Base-by-base conservation (phyloP, 306 rosid genomes). In the Quercus glauca region DNA sequence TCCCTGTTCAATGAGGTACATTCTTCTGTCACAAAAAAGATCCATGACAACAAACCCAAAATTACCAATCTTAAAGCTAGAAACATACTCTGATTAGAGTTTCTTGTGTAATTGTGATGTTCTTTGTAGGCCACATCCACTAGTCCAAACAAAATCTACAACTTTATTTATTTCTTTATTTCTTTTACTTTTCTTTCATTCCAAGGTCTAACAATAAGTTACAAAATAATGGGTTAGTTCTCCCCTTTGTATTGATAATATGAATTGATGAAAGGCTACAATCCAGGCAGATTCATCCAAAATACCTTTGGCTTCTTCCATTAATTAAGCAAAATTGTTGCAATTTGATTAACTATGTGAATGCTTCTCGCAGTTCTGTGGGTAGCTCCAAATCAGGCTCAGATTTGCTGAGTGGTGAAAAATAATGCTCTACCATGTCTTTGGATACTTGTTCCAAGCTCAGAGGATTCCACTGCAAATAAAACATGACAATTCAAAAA, bases 381-480 rank as follows among this genome's bases (percentile, higher is more conserved):
- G 95, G 97, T 20, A 92, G 86, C 70, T 90, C 98, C 11, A 95
- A 76, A 71, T 85, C 95, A 51, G 97, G 88, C 87, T 95, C 99
- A 56, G 53, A 70, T 64, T 85, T 91, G 71, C 83, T 87, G 3
- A 89, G 73, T 61, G 89, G 92, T 79, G 82, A 85, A 78, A 94
- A 94, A 86, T 89, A 94, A 19, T 82, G 90, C 75, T 86, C 91
- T 80, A 94, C 97, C 99, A 92, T 89, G 74, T 92, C 97, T 78
- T 79, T 56, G 55, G 95, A 87, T 58, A 94, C 97, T 84, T 81
- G 87, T 51, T 90, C 97, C 81, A 94, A 78, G 23, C 82, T 92
- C n/a, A 97, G 97, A 83, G 99, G 99, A 87, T 94, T 87, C 99
- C 99, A 92, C 97, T 92, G 97, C 81, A 86, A 60, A 75, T 76